Base-by-base conservation (phyloP, 768 basidiomycete species). In the Crucibulum laeve region DNA sequence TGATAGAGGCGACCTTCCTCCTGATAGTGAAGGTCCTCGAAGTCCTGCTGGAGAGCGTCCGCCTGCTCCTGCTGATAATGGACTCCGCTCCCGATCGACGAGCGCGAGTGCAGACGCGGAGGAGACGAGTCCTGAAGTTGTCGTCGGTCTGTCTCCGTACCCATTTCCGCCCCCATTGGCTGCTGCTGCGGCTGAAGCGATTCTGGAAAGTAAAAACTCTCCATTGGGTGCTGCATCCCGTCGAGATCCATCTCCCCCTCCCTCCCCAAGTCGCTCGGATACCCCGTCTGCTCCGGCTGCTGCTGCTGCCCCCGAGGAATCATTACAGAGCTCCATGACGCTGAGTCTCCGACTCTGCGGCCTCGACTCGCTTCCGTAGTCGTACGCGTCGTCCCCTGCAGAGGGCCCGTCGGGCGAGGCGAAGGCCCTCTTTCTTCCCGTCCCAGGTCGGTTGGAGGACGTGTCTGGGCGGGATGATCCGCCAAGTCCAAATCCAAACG, bases 251-350 rank as follows among this genome's bases (percentile, higher is more conserved):
- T 21, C 36, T 6, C 24, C 35, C 25, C 36, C 38, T 17, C 21
- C 3, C 5, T 4, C 39, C 11, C 7, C 24, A 11, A 14, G 13
- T 55, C 53, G 53, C 48, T 53, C 44, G 50, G 55, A 53, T 55
- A 54, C 45, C 74, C 76, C 50, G 72, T 76, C 65, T 63, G 71
- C 43, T 45, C 55, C 56, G 53, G 47, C 45, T 53, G 53, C 51
- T 43, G 57, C n/a, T 21, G 37, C 44, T 48, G 54, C 8, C n/a
- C 28, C 43, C 51, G 53, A 43, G 36, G 70, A 60, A 70, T 85
- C 84, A 76, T 89, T 87, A 77, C 87, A 88, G 75, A 90, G 83
- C 53, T 90, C 87, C 85, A 89, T 77, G 76, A 90, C 82, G 63
- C 82, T 74, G 76, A 90, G 80, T 48, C 87, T 69, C 54, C 87